These are phyloP conservation scores for Mycotypha africana DNA, from an alignment of 371 early-diverging fungal genomes.

Conservation along the genomic window DNA sequence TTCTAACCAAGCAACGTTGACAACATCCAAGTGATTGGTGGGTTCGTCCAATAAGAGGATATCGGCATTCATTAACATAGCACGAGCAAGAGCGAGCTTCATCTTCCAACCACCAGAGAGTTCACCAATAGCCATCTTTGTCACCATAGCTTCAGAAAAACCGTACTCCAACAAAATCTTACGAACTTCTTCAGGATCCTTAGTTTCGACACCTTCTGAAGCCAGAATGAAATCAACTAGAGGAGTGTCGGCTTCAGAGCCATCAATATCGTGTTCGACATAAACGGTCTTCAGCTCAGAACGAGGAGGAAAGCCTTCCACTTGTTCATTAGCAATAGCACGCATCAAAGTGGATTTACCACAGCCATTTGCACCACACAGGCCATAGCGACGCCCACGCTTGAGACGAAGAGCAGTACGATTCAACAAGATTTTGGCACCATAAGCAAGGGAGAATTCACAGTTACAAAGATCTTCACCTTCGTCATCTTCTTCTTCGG, in stretches of 20 bases:
- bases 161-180: slow-evolving; percentile 61
- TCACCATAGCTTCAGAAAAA: slow-evolving; percentile 63
- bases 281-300: slow-evolving; percentile 66
- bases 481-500: slow-evolving; percentile 53
- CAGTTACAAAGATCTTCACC: slow-evolving; percentile 77
- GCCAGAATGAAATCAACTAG: slow-evolving; percentile 64
- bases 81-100: slow-evolving; percentile 81
- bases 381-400: slow-evolving; percentile 78
- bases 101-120: slow-evolving; percentile 91
- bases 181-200: slow-evolving; percentile 45
- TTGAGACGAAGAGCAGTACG: slow-evolving; percentile 68
- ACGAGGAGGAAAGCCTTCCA: slow-evolving; percentile 74
- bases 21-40: slow-evolving; percentile 87
- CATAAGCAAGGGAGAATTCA: slow-evolving; percentile 78
- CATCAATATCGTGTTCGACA: slow-evolving; percentile 78
- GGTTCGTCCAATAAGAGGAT: slow-evolving; percentile 89
- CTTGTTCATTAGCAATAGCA: slow-evolving; percentile 69
- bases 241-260: slow-evolving; percentile 60
- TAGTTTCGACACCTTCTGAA: slow-evolving; percentile 49
- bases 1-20: slow-evolving; percentile 79
- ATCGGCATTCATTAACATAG: slow-evolving; percentile 83
- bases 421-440: slow-evolving; percentile 78
- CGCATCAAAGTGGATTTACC: slow-evolving; percentile 89
- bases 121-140: slow-evolving; percentile 58
- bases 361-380: slow-evolving; percentile 83